Conservation (phyloP, 768 basidiomycete species). For the Leccinum boreale region DNA sequence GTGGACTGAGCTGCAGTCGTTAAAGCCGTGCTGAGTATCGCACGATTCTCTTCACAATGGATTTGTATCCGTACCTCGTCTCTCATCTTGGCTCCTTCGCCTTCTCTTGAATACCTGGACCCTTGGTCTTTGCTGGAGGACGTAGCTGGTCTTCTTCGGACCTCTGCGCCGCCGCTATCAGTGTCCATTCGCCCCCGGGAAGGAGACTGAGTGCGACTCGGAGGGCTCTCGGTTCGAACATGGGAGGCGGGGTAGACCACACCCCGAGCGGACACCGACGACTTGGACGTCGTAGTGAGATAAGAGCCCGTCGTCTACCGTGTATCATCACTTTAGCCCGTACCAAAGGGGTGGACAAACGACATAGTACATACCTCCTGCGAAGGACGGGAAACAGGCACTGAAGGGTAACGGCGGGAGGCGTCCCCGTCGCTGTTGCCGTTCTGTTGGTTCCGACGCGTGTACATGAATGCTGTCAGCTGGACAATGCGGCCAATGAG, state of each 20-base stretch:
- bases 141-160: neutral
- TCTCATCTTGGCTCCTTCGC: neutral
- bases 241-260: neutral
- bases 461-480: slow-evolving; percentile 8
- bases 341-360: neutral
- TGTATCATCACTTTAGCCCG: neutral
- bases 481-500: slow-evolving; percentile 8
- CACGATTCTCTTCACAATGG: too few species aligned
- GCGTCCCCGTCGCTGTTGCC: neutral
- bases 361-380: slow-evolving; percentile 10
- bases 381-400: neutral
- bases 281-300: neutral
- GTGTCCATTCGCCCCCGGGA: neutral
- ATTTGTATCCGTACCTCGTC: slow-evolving; percentile 5
- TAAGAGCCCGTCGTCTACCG: slow-evolving; percentile 4
- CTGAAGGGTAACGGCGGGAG: neutral
- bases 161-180: neutral
- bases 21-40: neutral
- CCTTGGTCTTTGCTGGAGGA: neutral
- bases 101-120: neutral
- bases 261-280: neutral
- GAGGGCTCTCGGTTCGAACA: neutral
- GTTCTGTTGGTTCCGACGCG: neutral
- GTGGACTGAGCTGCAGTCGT: neutral
- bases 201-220: neutral